Conservation (phyloP, 208 protist species). For the Trypanosoma brucei region DNA sequence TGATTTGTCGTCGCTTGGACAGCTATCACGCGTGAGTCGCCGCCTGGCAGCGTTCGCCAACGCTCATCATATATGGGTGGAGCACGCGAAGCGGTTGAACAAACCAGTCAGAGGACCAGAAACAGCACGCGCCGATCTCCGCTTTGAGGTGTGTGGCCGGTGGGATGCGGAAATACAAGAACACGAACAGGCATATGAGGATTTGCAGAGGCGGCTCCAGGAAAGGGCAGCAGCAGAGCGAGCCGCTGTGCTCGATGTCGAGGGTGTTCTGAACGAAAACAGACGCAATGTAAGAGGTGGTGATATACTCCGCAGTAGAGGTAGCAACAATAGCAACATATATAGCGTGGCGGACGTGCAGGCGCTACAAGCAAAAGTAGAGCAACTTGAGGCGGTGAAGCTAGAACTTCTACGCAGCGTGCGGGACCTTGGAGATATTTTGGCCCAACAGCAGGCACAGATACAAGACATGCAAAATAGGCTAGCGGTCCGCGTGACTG, state of each 20-base stretch:
- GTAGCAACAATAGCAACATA: conserved; percentile 5
- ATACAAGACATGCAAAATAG: conserved; percentile 12
- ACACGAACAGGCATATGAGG: conserved; percentile 27
- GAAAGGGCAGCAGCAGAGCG: conserved; percentile 32
- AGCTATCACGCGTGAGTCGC: conserved; percentile 15
- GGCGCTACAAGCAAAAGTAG: conserved; percentile 24
- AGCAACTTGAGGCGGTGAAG: conserved; percentile 47
- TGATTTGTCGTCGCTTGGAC: conserved; percentile 20
- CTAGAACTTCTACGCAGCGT: conserved; percentile 36
- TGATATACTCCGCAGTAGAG: background rate
- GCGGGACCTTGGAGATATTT: conserved; percentile 3
- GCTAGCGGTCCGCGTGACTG: background rate
- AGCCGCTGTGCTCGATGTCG: conserved; percentile 31
- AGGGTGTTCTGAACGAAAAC: conserved; percentile 19
- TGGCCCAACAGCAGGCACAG: conserved; percentile 9
- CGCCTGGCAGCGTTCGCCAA: conserved; percentile 25
- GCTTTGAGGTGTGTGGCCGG: conserved; percentile 3
- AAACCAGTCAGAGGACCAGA: background rate
- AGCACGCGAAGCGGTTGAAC: conserved; percentile 15
- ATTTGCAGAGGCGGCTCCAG: conserved; percentile 28
- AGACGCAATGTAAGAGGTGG: background rate
- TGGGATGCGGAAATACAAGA: conserved; percentile 20
- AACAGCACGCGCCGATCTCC: conserved; percentile 15
- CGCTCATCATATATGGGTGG: conserved; percentile 18
- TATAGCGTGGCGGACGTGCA: conserved; percentile 4